Conservation (phyloP, 2,329 filamentous ascomycete genomes). For the Fusarium stilboides region DNA sequence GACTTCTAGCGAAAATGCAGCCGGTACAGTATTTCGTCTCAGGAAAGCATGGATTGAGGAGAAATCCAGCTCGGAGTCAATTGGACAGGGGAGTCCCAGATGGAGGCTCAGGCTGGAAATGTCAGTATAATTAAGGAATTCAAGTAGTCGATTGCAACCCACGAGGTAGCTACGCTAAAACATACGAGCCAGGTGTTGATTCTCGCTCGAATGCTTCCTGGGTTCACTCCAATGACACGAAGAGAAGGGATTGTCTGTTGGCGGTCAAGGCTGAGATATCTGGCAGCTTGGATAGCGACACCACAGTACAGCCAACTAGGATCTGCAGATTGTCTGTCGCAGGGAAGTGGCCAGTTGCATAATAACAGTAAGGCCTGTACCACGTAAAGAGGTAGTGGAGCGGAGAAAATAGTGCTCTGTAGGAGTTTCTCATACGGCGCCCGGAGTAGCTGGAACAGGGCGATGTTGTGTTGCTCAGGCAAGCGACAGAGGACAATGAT, state of each 20-base stretch:
- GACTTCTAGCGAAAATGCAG: slow-evolving; percentile 21
- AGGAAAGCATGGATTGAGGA: slow-evolving; percentile 28
- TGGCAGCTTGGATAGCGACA: slow-evolving; percentile 35
- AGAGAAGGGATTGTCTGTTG: slow-evolving; percentile 32
- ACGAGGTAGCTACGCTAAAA: slow-evolving; percentile 39
- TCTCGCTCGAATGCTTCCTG: slow-evolving; percentile 24
- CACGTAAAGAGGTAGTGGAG: slow-evolving; percentile 35
- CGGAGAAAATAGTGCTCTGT: slow-evolving; percentile 20
- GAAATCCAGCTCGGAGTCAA: slow-evolving; percentile 35
- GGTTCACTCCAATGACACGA: slow-evolving; percentile 26
- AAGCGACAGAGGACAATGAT: slow-evolving; percentile 26
- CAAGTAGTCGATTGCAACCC: not conserved
- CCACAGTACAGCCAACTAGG: slow-evolving; percentile 40
- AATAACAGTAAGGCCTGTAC: slow-evolving; percentile 36
- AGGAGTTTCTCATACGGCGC: slow-evolving; percentile 22
- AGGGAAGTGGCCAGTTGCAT: slow-evolving; percentile 37
- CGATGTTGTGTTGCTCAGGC: not conserved
- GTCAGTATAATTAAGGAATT: not conserved
- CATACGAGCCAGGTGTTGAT: slow-evolving; percentile 38
- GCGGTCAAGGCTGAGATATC: slow-evolving; percentile 38
- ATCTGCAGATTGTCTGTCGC: slow-evolving; percentile 24
- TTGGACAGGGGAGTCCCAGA: slow-evolving; percentile 25
- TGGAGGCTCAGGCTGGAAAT: slow-evolving; percentile 28
- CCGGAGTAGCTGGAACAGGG: slow-evolving; percentile 8
- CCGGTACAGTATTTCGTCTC: slow-evolving; percentile 16